Evolutionary conservation across 1,284 basidiomycete species (phyloP), one percentile per base, ranked within the genome.

Genomic region (Cutaneotrichosporon mucoides): DNA sequence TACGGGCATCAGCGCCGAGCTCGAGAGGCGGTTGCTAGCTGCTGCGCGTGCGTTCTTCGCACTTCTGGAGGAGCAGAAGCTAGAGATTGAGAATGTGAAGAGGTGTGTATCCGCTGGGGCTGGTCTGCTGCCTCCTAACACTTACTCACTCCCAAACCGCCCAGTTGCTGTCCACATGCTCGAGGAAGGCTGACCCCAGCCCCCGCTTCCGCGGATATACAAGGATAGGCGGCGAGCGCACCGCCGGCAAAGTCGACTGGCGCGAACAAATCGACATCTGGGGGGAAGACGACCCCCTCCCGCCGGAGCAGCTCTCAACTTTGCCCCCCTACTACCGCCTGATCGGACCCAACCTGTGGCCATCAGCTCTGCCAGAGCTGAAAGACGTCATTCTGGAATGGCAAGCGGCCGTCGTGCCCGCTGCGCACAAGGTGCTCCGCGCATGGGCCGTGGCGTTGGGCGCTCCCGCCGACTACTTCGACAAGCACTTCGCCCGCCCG

Each of bases 1-100:
- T 9, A 68, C 69, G 36, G 69, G 68, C 5, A 54, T 73, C n/a
- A 62, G 56, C 3, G 52, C 59, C 11, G 64, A 63, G 10, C 68
- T 70, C 44, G 63, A 70, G 50, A 48, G 62, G 13, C 61, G 62
- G 4, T 61, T 73, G 10, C 60, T 73, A 5, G 11, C 55, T 9
- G 45, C 59, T 4, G 68, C 65, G 10, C 64, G 66, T 50, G 55
- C 60, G 47, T 73, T 73, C 62, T 73, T 73, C 52, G 67, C 70
- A 45, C 61, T 68, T 1, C 67, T 69, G 9, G 63, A 67, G 46
- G 64, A 64, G 35, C 61, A 55, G 42, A 73, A 73, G 57, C 66
- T 68, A 7, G 9, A 48, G 41, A 68, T 73, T 35, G 66, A 69
- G 54, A 73, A 70, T 57, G 63, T 66, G 53, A 69, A 70, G 50